Base-by-base conservation (phyloP, 305 asterid species). In the Solanum chacoense region DNA sequence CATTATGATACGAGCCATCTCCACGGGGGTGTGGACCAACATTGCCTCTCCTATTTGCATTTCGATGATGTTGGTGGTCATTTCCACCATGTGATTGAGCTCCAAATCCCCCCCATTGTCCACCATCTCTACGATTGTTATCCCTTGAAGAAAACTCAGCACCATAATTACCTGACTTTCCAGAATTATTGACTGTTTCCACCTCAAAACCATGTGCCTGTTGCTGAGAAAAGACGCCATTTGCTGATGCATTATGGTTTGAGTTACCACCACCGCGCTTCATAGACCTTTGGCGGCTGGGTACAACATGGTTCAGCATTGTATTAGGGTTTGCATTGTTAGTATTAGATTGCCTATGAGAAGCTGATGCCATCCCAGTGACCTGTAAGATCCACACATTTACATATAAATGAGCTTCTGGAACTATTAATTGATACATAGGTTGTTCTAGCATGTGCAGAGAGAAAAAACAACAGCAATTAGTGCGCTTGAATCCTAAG, bases 21-120 rank as follows among this genome's bases (percentile, higher is more conserved):
- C 95, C 97, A 87, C 93, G 94, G 84, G 89, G 74, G 35, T 90
- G 93, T 31, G 95, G 91, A 38, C 95, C 97, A 79, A 94, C 93
- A 89, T 89, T 92, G 85, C 94, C 93, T 92, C 97, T 94, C 88
- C 94, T 94, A 86, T 87, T 94, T 24, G 95, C 42, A 88, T 74
- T 89, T 28, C 94, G 93, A 14, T 93, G 98, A 5, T 90, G 93
- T 65, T 93, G 96, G 71, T 88, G 93, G 63, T 89, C 95, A 83
- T 89, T 92, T 13, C 92, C 96, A 72, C 92, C 84, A 74, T 93
- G 91, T 26, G 92, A 85, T 87, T 92, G 93, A 87, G 91, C 88
- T 31, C 92, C 90, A 89, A 84, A 84, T 81, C 93, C 93, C 85
- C 93, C 93, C 86, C 90, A 90, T 9, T 93, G 97, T 14, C 94